Evolutionary conservation across 1,139 yeast genomes (phyloP).

Genomic region (Suhomyces wounanorum): DNA sequence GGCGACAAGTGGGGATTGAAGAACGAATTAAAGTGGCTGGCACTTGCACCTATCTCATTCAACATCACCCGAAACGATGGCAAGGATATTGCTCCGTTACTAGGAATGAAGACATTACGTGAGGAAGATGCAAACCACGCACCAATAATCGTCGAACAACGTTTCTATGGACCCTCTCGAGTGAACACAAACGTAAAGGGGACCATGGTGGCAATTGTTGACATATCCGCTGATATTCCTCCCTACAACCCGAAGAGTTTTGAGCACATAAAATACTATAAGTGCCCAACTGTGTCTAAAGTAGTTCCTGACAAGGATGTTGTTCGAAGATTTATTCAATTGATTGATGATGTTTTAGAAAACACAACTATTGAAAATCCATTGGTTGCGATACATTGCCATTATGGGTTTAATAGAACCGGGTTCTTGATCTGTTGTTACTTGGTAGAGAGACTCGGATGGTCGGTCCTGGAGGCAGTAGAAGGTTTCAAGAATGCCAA

Average conservation of each 20-base stretch:
- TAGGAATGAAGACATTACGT: slow-evolving; percentile 76
- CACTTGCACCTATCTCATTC: slow-evolving; percentile 51
- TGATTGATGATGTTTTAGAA: slow-evolving; percentile 52
- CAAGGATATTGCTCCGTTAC: slow-evolving; percentile 46
- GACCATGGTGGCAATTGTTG: slow-evolving; percentile 58
- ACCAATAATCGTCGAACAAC: slow-evolving; percentile 53
- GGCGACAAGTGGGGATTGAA: slow-evolving; percentile 81
- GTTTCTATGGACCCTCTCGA: slow-evolving; percentile 38
- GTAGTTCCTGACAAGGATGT: slow-evolving; percentile 70
- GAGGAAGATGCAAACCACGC: slow-evolving; percentile 65
- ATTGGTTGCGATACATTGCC: slow-evolving; percentile 71
- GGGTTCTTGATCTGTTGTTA: slow-evolving; percentile 75
- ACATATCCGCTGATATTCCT: slow-evolving; percentile 75
- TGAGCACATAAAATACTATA: slow-evolving; percentile 55
- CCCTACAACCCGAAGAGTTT: slow-evolving; percentile 69
- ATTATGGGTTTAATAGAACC: slow-evolving; percentile 79
- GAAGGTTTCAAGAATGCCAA: slow-evolving; percentile 60
- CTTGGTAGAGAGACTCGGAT: slow-evolving; percentile 59
- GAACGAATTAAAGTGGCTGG: slow-evolving; percentile 72
- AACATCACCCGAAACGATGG: slow-evolving; percentile 39
- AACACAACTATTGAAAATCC: slow-evolving; percentile 29
- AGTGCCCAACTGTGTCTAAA: slow-evolving; percentile 78
- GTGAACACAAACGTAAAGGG: slow-evolving; percentile 30
- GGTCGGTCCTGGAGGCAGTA: slow-evolving; percentile 65
- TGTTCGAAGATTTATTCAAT: slow-evolving; percentile 55